Base-by-base conservation (phyloP, 805 yeast species). In the Myxozyma sirexii region DNA sequence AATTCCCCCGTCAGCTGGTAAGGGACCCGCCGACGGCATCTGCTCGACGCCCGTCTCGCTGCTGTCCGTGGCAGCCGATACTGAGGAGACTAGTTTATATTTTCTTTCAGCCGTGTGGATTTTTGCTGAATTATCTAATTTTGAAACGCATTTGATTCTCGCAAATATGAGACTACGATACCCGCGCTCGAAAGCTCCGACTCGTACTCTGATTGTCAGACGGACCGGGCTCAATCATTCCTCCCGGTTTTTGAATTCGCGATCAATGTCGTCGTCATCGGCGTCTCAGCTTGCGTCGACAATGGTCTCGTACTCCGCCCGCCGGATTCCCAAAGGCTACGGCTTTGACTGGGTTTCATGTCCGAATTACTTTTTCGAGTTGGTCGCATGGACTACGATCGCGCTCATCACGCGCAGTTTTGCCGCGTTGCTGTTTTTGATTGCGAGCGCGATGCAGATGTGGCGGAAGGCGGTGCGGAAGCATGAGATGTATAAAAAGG, bases 341-440 rank as follows among this genome's bases (percentile, higher is more conserved):
- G 88, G 93, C 8, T 94, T 94, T 71, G 80, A 83, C 61, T 74
- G 79, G 59, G 88, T 92, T 37, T 85, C 94, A n/a, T 88, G 90
- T 74, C 99, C 99, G 66, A 94, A 94, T 77, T 94, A 94, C 74
- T 87, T 90, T 67, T 93, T 91, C 73, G 99, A 94, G 79, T 76
- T 83, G 45, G 75, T 87, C 67, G 79, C 85, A 1, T 94, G 97
- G 97, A 71, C 86, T 1, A 74, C 80, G 27, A 84, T 86, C 69
- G 83, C 93, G 21, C 60, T 90, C 27, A 77, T 90, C 70, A 85
- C 67, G 86, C 90, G 63, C 90, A 91, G 76, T 33, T 56, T 43
- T 17, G 67, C 68, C 31, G 82, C 93, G 33, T 80, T 85, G 71
- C 69, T 89, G 23, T 94, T 94, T 76, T 76, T 85, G 52, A 67